These are phyloP conservation scores for Eimeria brunetti DNA, from an alignment of 169 alveolate species.

Conservation along the genomic window DNA sequence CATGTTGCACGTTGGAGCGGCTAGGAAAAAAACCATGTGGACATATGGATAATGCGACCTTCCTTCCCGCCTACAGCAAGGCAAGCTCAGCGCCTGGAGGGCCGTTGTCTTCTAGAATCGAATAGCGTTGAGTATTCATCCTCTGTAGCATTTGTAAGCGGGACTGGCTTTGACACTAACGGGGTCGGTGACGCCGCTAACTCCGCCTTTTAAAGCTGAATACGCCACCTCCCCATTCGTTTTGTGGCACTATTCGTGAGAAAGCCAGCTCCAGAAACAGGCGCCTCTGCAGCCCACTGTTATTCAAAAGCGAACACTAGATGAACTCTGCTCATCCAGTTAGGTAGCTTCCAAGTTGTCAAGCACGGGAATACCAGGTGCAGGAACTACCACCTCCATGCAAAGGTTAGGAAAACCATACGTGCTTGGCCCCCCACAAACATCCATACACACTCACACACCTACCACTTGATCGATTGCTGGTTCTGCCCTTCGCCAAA, in stretches of 20 bases:
- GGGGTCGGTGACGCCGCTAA: not conserved
- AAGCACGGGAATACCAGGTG: not conserved
- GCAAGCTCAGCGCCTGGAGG: not conserved
- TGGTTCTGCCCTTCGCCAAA: not conserved
- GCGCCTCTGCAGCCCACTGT: not conserved
- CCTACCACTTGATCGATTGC: not conserved
- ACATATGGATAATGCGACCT: no score
- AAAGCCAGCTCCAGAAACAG: not conserved
- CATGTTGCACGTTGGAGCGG: not conserved
- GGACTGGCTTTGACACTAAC: not conserved
- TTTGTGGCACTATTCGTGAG: not conserved
- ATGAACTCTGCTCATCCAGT: not conserved
- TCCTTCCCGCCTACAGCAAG: not conserved
- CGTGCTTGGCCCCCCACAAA: no score
- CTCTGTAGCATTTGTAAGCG: not conserved
- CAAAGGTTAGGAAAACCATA: not conserved
- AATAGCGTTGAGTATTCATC: not conserved
- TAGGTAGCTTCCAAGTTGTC: not conserved
- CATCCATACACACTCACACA: not conserved
- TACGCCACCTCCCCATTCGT: not conserved
- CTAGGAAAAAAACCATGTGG: not conserved
- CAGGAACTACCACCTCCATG: not conserved
- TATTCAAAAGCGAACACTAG: not conserved
- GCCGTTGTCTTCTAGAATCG: not conserved
- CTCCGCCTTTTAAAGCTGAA: no score